Percentiles rank a stretch among this genome's conserved stretches.
phyloP scores from a whole-genome alignment of 73 alveolate species.

The Loxodes magnus region DNA sequence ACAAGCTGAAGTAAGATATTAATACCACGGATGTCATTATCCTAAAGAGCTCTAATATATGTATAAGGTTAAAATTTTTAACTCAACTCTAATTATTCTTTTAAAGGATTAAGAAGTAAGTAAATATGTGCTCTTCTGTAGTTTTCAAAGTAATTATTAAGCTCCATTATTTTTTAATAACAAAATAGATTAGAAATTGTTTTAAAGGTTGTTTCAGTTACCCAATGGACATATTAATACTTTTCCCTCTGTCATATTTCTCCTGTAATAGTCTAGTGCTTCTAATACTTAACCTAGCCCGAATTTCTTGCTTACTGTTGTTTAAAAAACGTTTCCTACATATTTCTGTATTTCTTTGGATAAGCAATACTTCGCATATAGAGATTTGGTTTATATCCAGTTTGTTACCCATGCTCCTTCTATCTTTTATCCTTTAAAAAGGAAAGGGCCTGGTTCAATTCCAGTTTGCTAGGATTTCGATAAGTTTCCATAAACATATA shows the following conservation, averaged over 20 bases:
- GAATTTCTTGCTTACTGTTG: slow-evolving; percentile 20
- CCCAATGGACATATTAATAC: slow-evolving; percentile 18
- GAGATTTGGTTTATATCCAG: slow-evolving; percentile 14
- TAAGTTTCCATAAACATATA: slow-evolving; percentile 32
- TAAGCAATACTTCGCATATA: not conserved
- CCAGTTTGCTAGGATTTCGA: slow-evolving; percentile 14
- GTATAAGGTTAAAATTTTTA: too few relatives aligned
- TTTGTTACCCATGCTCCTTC: slow-evolving; percentile 30
- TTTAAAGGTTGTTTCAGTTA: too few relatives aligned
- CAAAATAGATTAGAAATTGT: too few relatives aligned
- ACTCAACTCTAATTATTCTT: too few relatives aligned
- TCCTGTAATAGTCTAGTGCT: slow-evolving; percentile 16
- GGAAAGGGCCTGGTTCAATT: slow-evolving; percentile 25
- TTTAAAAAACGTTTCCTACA: slow-evolving; percentile 24
- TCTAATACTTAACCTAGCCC: slow-evolving; percentile 8
- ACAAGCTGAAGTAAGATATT: too few relatives aligned
- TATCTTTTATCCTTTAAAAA: slow-evolving; percentile 29
- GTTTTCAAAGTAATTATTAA: too few relatives aligned
- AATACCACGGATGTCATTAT: too few relatives aligned
- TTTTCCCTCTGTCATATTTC: slow-evolving; percentile 27
- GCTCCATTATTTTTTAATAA: too few relatives aligned
- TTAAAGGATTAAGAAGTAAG: too few relatives aligned
- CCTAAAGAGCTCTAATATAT: too few relatives aligned
- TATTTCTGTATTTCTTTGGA: not conserved
- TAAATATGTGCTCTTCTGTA: too few relatives aligned